Conservation (phyloP, 805 yeast genomes). For the Saturnispora diversa region DNA sequence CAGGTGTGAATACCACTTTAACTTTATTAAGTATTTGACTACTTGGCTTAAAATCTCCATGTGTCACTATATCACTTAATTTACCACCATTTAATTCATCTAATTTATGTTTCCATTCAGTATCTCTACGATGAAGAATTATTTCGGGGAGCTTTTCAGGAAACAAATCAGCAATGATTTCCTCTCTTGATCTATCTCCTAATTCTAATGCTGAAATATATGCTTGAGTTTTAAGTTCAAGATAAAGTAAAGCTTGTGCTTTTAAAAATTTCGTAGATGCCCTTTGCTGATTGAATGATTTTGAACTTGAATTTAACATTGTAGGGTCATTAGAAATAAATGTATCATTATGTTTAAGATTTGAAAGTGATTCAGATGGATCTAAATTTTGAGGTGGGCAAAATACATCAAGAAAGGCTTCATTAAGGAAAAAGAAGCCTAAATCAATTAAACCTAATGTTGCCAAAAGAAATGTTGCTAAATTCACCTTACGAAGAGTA, state of each 20-base stretch:
- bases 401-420: conserved; percentile 76
- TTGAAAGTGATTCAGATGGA: conserved; percentile 33
- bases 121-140: conserved; percentile 33
- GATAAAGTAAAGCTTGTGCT: conserved; percentile 67
- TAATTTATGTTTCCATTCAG: conserved; percentile 16
- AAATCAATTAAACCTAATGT: conserved; percentile 76
- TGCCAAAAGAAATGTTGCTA: conserved; percentile 84
- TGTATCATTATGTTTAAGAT: conserved; percentile 19
- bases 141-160: conserved; percentile 55
- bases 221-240: conserved; percentile 93
- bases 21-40: conserved; percentile 12
- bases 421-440: conserved; percentile 81
- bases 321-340: conserved; percentile 15
- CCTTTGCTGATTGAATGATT: conserved; percentile 14
- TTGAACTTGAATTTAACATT: conserved; percentile 8
- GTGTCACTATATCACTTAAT: conserved; percentile 4
- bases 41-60: conserved; percentile 14
- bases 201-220: conserved; percentile 79
- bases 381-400: conserved; percentile 63
- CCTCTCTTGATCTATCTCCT: conserved; percentile 51
- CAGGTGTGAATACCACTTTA: conserved; percentile 46
- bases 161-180: conserved; percentile 66
- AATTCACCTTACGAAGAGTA: conserved; percentile 73
- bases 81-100: conserved; percentile 10
- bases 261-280: conserved; percentile 46